Percentiles rank a stretch among this genome's conserved stretches.
These are phyloP conservation scores for Thielaviopsis punctulata DNA, from an alignment of 2,329 filamentous ascomycete genomes.

Conservation along the genomic window DNA sequence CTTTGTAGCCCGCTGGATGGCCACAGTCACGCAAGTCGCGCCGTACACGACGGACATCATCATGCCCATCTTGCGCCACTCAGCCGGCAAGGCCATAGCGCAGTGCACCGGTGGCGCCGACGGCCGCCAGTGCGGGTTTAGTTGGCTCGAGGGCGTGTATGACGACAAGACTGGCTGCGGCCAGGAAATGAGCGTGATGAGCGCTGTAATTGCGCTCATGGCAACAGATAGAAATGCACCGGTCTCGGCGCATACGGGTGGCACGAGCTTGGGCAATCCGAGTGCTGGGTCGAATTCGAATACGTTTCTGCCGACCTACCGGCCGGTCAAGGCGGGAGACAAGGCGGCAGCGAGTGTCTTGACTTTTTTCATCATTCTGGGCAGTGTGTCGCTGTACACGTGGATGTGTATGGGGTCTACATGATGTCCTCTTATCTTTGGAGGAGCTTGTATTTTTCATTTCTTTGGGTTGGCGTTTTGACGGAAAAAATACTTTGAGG, in stretches of 20 bases:
- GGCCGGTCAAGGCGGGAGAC: conserved; percentile 26
- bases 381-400: neutral
- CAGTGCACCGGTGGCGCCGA: conserved; percentile 34
- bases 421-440: neutral
- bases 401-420: conserved; percentile 9
- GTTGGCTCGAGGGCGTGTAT: conserved; percentile 33
- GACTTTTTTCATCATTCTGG: conserved; percentile 27
- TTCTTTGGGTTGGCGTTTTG: neutral
- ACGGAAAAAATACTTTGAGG: neutral
- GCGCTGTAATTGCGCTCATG: conserved; percentile 36
- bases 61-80: conserved; percentile 31
- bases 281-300: conserved; percentile 25
- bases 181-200: conserved; percentile 41
- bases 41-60: conserved; percentile 35
- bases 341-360: conserved; percentile 31
- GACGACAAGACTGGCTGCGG: conserved; percentile 40
- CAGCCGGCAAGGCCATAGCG: conserved; percentile 35
- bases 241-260: conserved; percentile 31
- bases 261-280: conserved; percentile 30
- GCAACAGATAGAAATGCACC: conserved; percentile 25
- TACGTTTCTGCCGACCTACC: conserved; percentile 18
- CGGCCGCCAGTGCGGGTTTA: conserved; percentile 34
- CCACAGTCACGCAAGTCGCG: conserved; percentile 33
- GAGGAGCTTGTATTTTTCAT: neutral
- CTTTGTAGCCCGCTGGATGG: conserved; percentile 39